phyloP scores from a whole-genome alignment of 2,329 filamentous ascomycete genomes.

The Pseudogymnoascus sp. region DNA sequence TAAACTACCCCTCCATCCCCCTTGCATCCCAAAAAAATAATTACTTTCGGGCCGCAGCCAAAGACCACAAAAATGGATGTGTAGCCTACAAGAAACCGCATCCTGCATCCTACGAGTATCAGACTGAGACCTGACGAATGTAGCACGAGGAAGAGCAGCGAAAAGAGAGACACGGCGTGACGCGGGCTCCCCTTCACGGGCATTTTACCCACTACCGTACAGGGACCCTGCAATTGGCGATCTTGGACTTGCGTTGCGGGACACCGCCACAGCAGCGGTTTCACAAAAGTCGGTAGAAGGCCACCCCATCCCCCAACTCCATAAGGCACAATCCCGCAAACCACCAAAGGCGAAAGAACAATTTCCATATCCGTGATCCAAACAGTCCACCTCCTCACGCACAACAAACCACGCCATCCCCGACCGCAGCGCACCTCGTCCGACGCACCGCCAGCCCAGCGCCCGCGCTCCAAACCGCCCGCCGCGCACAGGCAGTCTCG shows the following conservation, averaged over 20 bases:
- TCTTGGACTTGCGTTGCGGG: neutral
- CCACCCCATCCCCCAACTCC: neutral
- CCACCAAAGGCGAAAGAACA: neutral
- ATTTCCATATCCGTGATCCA: neutral
- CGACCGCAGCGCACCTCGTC: neutral
- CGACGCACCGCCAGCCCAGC: neutral
- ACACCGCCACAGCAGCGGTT: neutral
- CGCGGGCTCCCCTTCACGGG: neutral
- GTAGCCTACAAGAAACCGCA: neutral
- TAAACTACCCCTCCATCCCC: neutral
- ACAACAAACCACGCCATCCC: neutral
- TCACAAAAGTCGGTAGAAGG: neutral
- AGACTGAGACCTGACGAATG: constrained; percentile 4
- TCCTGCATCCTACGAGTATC: neutral
- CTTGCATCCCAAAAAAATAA: neutral
- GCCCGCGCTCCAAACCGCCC: neutral
- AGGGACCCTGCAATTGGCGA: neutral
- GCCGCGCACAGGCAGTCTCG: constrained; percentile 26
- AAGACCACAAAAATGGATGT: neutral
- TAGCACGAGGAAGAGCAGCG: neutral
- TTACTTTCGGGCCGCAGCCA: neutral
- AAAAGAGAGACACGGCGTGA: neutral
- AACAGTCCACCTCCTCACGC: neutral
- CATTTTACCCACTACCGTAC: constrained; percentile 6
- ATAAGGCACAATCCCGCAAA: constrained; percentile 1